Evolutionary conservation across 2,329 filamentous ascomycete species (phyloP), one percentile per base, ranked within the genome.

Genomic region (Tolypocladium ovalisporum): DNA sequence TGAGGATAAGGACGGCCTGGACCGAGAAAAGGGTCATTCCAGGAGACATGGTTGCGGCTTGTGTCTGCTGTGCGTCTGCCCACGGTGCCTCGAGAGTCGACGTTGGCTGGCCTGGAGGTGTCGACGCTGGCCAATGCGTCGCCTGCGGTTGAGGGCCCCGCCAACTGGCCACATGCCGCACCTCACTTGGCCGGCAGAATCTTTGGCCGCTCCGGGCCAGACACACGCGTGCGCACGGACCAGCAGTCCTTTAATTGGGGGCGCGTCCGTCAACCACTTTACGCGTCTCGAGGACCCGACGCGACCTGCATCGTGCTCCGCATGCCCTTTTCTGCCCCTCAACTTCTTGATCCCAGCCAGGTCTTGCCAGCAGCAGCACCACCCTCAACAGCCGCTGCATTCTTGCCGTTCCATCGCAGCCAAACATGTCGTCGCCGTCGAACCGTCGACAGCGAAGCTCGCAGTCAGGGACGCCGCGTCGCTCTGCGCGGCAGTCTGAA

Each of bases 1-100:
- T 85, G 70, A 92, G 85, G 66, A 92, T 85, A 64, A 90, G 80
- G 71, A 92, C 81, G 69, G 88, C 88, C 72, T 89, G 87, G 69
- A 91, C 81, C 67, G 86, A 84, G 77, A 88, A 87, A 51, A 91
- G 81, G 62, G 86, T 87, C 76, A 90, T 85, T 75, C 84, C 83
- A 62, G 86, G 85, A 64, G 86, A 82, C 88, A 91, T 90, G 61
- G 56, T 69, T 66, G 62, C 58, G 57, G 60, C 35, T 34, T 22
- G 47, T 34, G 47, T 52, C 29, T 35, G 47, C 47, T 12, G 17
- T 34, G 17, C 17, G 47, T n/a, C 12, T 32, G 47, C 47, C 47
- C 27, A 8, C 24, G 42, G 2, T 49, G n/a, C n/a, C n/a, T n/a
- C n/a, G n/a, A n/a, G n/a, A n/a, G n/a, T n/a, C n/a, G n/a, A n/a